Base-by-base conservation (phyloP, 495 filamentous ascomycete genomes). In the Penicillium bovifimosum region DNA sequence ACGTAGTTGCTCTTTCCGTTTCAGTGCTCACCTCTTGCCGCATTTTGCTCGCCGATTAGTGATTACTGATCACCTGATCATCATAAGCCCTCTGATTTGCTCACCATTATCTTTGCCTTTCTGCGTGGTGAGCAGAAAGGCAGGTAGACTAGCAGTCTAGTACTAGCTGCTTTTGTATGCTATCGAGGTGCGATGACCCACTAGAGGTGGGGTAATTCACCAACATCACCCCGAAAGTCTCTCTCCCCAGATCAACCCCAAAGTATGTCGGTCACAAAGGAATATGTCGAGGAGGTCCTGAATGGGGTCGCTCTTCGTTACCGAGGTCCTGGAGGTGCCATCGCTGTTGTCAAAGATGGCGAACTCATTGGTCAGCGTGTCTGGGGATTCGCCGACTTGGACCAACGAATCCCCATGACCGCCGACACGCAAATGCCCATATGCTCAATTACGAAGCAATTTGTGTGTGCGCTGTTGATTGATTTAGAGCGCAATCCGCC, bases 401-500 rank as follows among this genome's bases (percentile, higher is more conserved):
- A 65, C 27, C 32, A 58, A 7, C 62, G 59, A 2, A 56, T 67
- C 33, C 56, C 47, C 26, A 41, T 71, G 36, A 54, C 60, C 0
- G 36, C 62, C 6, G 26, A 59, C 6, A 64, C 51, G 0, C 64
- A 35, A 28, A 57, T 71, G 39, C 66, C 68, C 1, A 69, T 71
- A 24, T 71, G 68, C 36, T 71, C 68, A 7, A 71, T 69, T 39
- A 66, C 66, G 1, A 71, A 71, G 38, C 68, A 71, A 27, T 64
- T 69, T 16, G 39, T 71, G 1, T 69, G 66, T 38, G 60, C 58
- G 13, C 26, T 71, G 11, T 34, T 69, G 28, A 33, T 60, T 2
- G 68, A 71, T 33, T 48, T 71, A 5, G 33, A 69, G 16, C 63
- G 61, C 16, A 59, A 58, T 24, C 61, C 57, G 9, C 52, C 63